Base-by-base conservation (phyloP, 345 rosid genomes). In the Lepidium didymum region DNA sequence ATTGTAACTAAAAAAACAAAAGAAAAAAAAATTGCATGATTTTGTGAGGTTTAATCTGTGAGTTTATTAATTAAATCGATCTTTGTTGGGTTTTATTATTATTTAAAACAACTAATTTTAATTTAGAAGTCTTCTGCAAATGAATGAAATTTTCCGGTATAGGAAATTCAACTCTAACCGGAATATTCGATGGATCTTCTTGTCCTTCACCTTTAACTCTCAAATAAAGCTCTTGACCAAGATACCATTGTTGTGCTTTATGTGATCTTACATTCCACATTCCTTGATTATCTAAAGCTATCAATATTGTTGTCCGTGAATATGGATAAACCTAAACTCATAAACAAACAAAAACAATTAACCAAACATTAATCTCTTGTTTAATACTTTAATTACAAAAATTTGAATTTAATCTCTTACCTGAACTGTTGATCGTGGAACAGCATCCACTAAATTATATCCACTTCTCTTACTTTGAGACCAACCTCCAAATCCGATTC, bases 201-300 rank as follows among this genome's bases (percentile, higher is more conserved):
- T 87, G 78, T 42, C 86, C 95, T 7, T 85, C 55, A 58, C 89
- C 95, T 53, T 81, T 65, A 34, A 92, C 92, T 43, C 89, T 81
- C 14, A 87, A 14, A 45, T 89, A 89, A 13, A 89, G 79, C 75
- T 92, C 89, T 73, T 92, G 76, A 16, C 95, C 95, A 43, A 87
- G 76, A 53, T 82, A 89, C 95, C 95, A 86, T 53, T 86, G 82
- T 33, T 73, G 82, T 71, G 85, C 75, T 41, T 43, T 75, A 6
- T 89, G 95, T n/a, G 98, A 92, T 78, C 96, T 86, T 50, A 86
- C 72, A 43, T 92, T 92, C 98, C 96, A 92, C 92, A 92, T 92
- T 62, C 98, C 96, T 19, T 95, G 98, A 63, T 89, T 92, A 76
- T 89, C 95, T 10, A 86, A 78, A 38, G 80, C 85, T 64, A 81